Conservation (phyloP, 2,329 filamentous ascomycete species). For the Acrodontium crateriforme region DNA sequence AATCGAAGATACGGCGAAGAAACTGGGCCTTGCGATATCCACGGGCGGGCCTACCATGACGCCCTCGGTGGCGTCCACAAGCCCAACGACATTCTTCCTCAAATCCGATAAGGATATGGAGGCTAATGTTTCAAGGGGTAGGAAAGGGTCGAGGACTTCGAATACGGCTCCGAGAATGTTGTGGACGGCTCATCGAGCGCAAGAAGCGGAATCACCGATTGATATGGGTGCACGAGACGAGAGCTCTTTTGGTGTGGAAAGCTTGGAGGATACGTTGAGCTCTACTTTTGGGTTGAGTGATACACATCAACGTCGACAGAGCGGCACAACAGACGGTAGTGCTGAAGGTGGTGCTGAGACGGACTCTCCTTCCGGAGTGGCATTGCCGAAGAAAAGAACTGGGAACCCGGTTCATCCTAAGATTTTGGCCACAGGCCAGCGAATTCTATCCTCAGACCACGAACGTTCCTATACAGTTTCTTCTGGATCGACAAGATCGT, state of each 20-base stretch:
- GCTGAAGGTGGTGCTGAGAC: constrained; percentile 9
- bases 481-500: constrained; percentile 11
- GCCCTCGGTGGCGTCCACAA: no score
- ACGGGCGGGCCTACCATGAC: no score
- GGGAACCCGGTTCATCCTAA: constrained; percentile 24
- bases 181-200: no score
- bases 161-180: no score
- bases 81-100: constrained; percentile 46
- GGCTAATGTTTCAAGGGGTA: no score
- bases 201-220: constrained; percentile 7
- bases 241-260: constrained; percentile 43
- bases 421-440: constrained; percentile 19
- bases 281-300: constrained; percentile 23
- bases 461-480: constrained; percentile 9
- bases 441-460: constrained; percentile 21
- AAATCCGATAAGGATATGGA: constrained; percentile 37
- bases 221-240: constrained; percentile 24
- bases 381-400: constrained; percentile 16
- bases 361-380: constrained; percentile 2
- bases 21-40: no score
- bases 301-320: constrained; percentile 12
- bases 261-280: constrained; percentile 39
- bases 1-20: no score
- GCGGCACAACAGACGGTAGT: constrained; percentile 11
- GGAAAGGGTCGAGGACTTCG: no score